Conservation (phyloP, 352 stramenopile species). For the Blastocystis sp. region DNA sequence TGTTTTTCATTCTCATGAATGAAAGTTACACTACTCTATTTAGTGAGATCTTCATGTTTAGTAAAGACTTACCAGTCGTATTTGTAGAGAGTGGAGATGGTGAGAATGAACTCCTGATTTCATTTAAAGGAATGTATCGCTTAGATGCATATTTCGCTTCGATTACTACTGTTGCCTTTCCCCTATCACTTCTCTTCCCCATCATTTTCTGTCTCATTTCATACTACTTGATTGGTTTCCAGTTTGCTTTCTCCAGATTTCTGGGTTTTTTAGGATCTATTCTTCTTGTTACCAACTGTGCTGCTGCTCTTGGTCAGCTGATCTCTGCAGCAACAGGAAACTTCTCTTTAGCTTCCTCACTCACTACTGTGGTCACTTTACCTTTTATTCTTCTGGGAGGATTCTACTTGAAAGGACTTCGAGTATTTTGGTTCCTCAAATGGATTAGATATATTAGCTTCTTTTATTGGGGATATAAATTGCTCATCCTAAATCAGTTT, state of each 20-base stretch:
- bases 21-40: neutral
- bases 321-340: constrained; percentile 11
- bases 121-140: neutral
- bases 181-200: neutral
- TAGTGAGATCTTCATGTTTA: neutral
- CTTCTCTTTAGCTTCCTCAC: neutral
- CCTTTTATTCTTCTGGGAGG: constrained; percentile 4
- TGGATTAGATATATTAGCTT: constrained; percentile 33
- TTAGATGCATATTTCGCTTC: constrained; percentile 4
- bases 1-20: constrained; percentile 28
- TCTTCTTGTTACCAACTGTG: neutral
- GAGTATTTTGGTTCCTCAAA: neutral
- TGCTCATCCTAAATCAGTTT: constrained; percentile 33
- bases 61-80: neutral
- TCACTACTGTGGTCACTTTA: neutral
- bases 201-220: neutral
- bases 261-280: constrained; percentile 6
- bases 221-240: constrained; percentile 3
- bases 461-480: constrained; percentile 3
- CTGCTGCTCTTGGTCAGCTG: constrained; percentile 14
- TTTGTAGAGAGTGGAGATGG: constrained; percentile 2
- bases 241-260: neutral
- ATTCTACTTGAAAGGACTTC: neutral
- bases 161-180: neutral
- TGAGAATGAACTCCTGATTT: neutral